A percentile compares a stretch with the other conserved stretches of the same genome.
phyloP scores from a whole-genome alignment of 352 stramenopile species.

The Pythium aquatile region DNA sequence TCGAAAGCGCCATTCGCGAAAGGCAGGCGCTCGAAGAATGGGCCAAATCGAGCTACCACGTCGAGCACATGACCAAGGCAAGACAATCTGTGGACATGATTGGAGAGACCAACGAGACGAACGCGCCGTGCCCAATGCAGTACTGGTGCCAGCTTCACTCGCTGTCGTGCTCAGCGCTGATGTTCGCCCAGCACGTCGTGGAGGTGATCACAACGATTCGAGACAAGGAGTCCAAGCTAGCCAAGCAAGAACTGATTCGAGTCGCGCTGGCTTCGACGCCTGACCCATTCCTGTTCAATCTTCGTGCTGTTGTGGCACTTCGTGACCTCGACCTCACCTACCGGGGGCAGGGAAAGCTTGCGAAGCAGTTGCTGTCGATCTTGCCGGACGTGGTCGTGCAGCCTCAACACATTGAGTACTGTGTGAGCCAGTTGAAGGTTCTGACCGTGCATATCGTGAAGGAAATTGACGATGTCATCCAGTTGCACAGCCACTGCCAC shows the following conservation, averaged over 20 bases:
- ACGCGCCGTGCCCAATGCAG: conserved; percentile 25
- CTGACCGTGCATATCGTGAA: conserved; percentile 73
- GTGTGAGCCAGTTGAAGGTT: conserved; percentile 47
- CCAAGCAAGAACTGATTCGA: conserved; percentile 45
- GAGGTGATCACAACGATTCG: conserved; percentile 67
- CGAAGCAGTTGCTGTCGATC: conserved; percentile 66
- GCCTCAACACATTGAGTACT: conserved; percentile 50
- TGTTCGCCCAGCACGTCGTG: conserved; percentile 72
- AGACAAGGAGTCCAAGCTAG: conserved; percentile 63
- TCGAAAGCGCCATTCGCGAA: conserved; percentile 53
- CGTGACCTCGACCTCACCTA: conserved; percentile 64
- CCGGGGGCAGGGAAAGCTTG: conserved; percentile 58
- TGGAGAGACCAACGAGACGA: conserved; percentile 16
- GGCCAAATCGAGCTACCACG: conserved; percentile 9
- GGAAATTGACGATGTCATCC: conserved; percentile 61
- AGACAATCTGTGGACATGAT: neutral
- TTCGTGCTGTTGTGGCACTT: conserved; percentile 50
- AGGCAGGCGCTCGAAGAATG: conserved; percentile 32
- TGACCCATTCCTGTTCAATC: conserved; percentile 57
- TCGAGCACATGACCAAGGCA: conserved; percentile 3
- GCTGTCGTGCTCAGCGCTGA: conserved; percentile 51
- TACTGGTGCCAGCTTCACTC: conserved; percentile 53
- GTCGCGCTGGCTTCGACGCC: conserved; percentile 42
- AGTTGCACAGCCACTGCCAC: conserved; percentile 44
- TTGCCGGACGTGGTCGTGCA: conserved; percentile 38